phyloP scores from a whole-genome alignment of 106 monocot genomes.

The Dendrobium catenatum region DNA sequence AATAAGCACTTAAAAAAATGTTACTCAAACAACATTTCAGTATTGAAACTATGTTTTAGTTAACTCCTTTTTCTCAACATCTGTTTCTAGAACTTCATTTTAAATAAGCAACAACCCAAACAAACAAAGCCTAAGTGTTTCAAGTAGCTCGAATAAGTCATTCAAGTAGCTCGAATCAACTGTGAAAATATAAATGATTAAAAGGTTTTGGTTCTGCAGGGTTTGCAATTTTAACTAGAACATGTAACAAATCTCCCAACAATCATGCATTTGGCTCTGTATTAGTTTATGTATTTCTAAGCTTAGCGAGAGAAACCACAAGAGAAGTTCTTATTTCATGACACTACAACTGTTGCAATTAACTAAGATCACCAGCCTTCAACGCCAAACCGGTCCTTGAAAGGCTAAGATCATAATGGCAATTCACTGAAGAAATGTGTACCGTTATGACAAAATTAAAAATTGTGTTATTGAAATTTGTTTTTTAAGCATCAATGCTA shows the following conservation, averaged over 20 bases:
- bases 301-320: not conserved
- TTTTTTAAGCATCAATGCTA: not conserved
- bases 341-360: not conserved
- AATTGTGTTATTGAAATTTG: not conserved
- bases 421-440: not conserved
- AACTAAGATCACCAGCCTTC: not conserved
- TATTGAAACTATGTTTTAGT: too few relatives aligned
- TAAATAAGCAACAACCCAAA: too few relatives aligned
- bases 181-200: not conserved
- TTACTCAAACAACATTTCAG: too few relatives aligned
- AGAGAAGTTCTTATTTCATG: not conserved
- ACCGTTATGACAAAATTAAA: not conserved
- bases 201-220: not conserved
- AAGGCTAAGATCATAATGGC: not conserved
- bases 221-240: not conserved
- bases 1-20: too few relatives aligned
- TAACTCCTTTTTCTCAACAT: too few relatives aligned
- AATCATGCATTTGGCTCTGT: not conserved
- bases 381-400: not conserved
- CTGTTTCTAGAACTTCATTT: too few relatives aligned
- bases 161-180: not conserved
- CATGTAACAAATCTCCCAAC: not conserved
- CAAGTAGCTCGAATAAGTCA: not conserved
- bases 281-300: not conserved
- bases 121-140: not conserved